Evolutionary conservation across 1,284 basidiomycete species (phyloP).

Genomic region (Tilletia horrida): DNA sequence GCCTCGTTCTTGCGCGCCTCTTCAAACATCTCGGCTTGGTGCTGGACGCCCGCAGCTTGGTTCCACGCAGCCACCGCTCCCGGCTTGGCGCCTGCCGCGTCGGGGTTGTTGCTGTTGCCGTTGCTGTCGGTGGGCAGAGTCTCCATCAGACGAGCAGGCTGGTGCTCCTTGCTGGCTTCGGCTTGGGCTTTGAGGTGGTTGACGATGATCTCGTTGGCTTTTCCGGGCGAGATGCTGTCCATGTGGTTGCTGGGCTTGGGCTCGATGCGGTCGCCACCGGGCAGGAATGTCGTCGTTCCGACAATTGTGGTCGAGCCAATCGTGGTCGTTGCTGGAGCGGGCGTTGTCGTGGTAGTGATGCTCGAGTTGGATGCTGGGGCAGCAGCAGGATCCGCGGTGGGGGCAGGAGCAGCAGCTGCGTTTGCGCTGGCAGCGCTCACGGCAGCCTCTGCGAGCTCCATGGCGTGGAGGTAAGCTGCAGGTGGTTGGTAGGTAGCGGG

Average conservation of each 20-base stretch:
- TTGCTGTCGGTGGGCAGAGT: not conserved
- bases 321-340: not conserved
- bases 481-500: not conserved
- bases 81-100: too few species aligned
- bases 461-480: not conserved
- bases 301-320: not conserved
- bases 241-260: not conserved
- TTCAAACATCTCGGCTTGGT: too few species aligned
- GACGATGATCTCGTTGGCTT: constrained; percentile 12
- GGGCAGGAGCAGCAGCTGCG: not conserved
- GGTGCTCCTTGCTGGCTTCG: not conserved
- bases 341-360: not conserved
- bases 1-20: too few species aligned
- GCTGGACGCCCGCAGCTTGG: not conserved
- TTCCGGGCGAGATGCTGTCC: constrained; percentile 1
- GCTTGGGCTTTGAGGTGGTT: constrained; percentile 8
- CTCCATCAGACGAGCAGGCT: not conserved
- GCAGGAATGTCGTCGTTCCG: constrained; percentile 6
- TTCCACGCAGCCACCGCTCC: not conserved
- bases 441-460: not conserved
- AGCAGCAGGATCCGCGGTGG: not conserved
- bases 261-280: constrained; percentile 5
- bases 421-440: not conserved
- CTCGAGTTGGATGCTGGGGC: not conserved
- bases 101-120: not conserved